A percentile compares a stretch with the other conserved stretches of the same genome.
Conservation (phyloP, 805 yeast species). For the Candida tibetensis region DNA sequence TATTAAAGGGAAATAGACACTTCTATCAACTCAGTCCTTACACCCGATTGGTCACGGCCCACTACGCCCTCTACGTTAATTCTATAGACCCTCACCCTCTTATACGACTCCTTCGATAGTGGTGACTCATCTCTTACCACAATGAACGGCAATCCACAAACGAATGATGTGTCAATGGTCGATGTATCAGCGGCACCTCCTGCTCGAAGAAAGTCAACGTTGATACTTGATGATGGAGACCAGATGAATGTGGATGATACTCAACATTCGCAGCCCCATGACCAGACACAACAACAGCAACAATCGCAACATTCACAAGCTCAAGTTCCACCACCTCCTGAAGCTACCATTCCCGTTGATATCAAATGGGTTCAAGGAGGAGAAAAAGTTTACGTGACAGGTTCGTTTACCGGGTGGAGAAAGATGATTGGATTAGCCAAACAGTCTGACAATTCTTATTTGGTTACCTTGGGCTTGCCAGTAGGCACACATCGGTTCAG, state of each 20-base stretch:
- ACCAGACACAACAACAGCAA: slow-evolving; percentile 5
- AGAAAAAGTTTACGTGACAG: slow-evolving; percentile 89
- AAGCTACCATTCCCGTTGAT: slow-evolving; percentile 51
- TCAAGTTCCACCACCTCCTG: slow-evolving; percentile 15
- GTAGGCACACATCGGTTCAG: slow-evolving; percentile 92
- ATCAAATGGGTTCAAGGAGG: slow-evolving; percentile 98
- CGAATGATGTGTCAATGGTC: slow-evolving; percentile 42
- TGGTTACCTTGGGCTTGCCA: slow-evolving; percentile 74
- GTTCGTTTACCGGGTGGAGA: slow-evolving; percentile 97
- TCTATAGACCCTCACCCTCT: too few species aligned
- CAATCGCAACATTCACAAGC: slow-evolving; percentile 9
- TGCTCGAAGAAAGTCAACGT: slow-evolving; percentile 62
- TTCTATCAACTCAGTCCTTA: too few species aligned
- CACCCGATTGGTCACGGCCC: too few species aligned
- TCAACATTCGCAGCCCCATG: slow-evolving; percentile 8
- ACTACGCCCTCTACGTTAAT: too few species aligned
- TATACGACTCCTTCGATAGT: too few species aligned
- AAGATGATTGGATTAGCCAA: slow-evolving; percentile 86
- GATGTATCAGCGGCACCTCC: slow-evolving; percentile 38
- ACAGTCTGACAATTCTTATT: slow-evolving; percentile 53
- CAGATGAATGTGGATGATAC: slow-evolving; percentile 42
- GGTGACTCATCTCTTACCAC: background rate
- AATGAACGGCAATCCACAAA: background rate
- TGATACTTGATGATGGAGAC: slow-evolving; percentile 70
- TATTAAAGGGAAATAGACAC: too few species aligned